Evolutionary conservation across 805 yeast genomes (phyloP).

Genomic region (Scheffersomyces ergatensis): DNA sequence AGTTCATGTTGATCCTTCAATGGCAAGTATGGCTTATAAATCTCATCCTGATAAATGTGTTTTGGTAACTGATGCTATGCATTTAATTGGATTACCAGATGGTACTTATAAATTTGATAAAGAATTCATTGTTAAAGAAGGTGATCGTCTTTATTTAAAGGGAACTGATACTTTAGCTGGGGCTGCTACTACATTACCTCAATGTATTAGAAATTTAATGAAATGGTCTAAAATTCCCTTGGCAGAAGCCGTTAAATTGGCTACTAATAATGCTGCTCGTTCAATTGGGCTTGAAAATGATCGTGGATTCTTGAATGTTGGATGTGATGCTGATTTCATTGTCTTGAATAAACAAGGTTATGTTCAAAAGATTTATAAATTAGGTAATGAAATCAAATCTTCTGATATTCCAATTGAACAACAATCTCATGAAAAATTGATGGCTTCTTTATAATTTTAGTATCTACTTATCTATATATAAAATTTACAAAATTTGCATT

Average conservation of each 20-base stretch:
- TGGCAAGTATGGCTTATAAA: slow-evolving; percentile 48
- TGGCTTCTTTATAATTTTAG: slow-evolving; percentile 8
- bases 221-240: slow-evolving; percentile 48
- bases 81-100: slow-evolving; percentile 53
- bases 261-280: slow-evolving; percentile 53
- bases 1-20: slow-evolving; percentile 56
- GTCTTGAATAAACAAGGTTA: slow-evolving; percentile 43
- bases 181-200: slow-evolving; percentile 54
- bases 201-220: slow-evolving; percentile 49
- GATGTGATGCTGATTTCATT: slow-evolving; percentile 58
- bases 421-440: slow-evolving; percentile 3
- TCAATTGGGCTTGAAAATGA: slow-evolving; percentile 40
- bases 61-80: slow-evolving; percentile 60
- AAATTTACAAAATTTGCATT: background rate
- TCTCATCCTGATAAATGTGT: slow-evolving; percentile 53
- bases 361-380: slow-evolving; percentile 49
- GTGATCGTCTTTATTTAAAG: slow-evolving; percentile 44
- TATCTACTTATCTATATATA: background rate
- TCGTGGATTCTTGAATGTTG: slow-evolving; percentile 50
- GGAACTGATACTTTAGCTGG: slow-evolving; percentile 62
- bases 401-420: slow-evolving; percentile 6
- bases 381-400: slow-evolving; percentile 34
- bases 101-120: slow-evolving; percentile 55
- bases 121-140: slow-evolving; percentile 47
- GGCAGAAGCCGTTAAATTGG: slow-evolving; percentile 54